A percentile compares a stretch with the other conserved stretches of the same genome.
Evolutionary conservation across 106 monocot species (phyloP).

Genomic region (Alisma plantagoaquatica): DNA sequence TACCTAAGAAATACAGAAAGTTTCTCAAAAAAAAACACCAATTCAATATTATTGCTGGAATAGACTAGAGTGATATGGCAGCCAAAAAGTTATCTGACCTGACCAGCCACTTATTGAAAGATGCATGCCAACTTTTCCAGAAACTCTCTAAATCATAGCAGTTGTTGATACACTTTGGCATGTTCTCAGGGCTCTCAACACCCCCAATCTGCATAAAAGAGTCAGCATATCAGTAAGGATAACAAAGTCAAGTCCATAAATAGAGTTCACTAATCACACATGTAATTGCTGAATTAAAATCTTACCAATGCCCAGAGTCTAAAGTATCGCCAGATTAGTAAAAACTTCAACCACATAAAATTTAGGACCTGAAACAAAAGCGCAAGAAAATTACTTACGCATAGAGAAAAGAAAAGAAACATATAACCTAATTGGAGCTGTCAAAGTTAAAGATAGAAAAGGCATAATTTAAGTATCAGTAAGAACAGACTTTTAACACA

Average conservation of each 20-base stretch:
- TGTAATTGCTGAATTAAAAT: too few species aligned
- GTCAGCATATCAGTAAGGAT: too few species aligned
- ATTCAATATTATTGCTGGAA: too few species aligned
- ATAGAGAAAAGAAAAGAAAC: slow-evolving; percentile 3
- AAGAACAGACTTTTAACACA: too few species aligned
- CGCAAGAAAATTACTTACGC: neutral
- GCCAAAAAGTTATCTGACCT: too few species aligned
- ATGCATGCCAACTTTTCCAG: slow-evolving; percentile 99
- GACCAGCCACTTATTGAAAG: slow-evolving; percentile 97
- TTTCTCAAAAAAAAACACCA: neutral
- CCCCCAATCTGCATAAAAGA: slow-evolving; percentile 62
- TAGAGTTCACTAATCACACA: too few species aligned
- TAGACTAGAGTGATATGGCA: too few species aligned
- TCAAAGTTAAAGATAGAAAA: too few species aligned
- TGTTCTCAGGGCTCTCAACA: slow-evolving; percentile 83
- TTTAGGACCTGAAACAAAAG: slow-evolving; percentile 65
- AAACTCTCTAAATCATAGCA: slow-evolving; percentile 89
- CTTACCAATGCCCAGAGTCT: slow-evolving; percentile 92
- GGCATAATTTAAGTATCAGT: too few species aligned
- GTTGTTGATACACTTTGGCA: slow-evolving; percentile 93
- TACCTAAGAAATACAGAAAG: slow-evolving; percentile 63
- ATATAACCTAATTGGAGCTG: too few species aligned
- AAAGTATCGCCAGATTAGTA: slow-evolving; percentile 97
- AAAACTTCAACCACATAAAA: slow-evolving; percentile 98
- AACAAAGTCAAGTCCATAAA: too few species aligned